Evolutionary conservation across 2,329 filamentous ascomycete species (phyloP), one percentile per base, ranked within the genome.

Genomic region (Penicillium glabrum): DNA sequence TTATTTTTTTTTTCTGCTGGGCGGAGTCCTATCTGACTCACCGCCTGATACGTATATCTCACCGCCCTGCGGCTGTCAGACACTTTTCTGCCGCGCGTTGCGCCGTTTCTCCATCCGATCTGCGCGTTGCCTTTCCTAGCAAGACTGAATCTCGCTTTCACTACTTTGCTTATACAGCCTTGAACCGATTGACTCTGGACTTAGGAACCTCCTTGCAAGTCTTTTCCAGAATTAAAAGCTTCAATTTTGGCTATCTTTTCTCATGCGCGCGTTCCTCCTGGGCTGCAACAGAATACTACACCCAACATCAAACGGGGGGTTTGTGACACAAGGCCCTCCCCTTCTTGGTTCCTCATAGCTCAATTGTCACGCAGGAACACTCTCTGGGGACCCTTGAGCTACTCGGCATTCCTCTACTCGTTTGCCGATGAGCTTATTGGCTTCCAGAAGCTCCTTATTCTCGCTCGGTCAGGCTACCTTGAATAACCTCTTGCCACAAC

Each of bases 1-100:
- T 54, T 37, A 61, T 64, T 67, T 67, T 65, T n/a, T 72, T 73
- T 51, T 41, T 72, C 62, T 71, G 69, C 63, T 67, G 47, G 57
- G 63, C 63, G 64, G 61, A 61, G 66, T 41, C 31, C 16, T 47
- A 45, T 31, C 29, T n/a, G 14, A 16, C 37, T 50, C 29, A 63
- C 61, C 59, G 61, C 59, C 46, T 45, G 33, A n/a, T 1, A 5
- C 16, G 2, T n/a, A 9, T 9, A n/a, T 8, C 31, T 16, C n/a
- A 39, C 35, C 35, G 35, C 35, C 8, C 4, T 39, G 29, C 7
- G 23, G 41, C 48, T 49, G 19, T 26, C 31, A 23, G 31, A 11
- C 45, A n/a, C 39, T 46, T 56, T 57, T 59, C 52, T 52, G 51
- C 47, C 51, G 51, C 43, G 27, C 33, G n/a, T 44, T 52, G 39